Base-by-base conservation (phyloP, 2,329 filamentous ascomycete genomes). In the Fusarium sp. region DNA sequence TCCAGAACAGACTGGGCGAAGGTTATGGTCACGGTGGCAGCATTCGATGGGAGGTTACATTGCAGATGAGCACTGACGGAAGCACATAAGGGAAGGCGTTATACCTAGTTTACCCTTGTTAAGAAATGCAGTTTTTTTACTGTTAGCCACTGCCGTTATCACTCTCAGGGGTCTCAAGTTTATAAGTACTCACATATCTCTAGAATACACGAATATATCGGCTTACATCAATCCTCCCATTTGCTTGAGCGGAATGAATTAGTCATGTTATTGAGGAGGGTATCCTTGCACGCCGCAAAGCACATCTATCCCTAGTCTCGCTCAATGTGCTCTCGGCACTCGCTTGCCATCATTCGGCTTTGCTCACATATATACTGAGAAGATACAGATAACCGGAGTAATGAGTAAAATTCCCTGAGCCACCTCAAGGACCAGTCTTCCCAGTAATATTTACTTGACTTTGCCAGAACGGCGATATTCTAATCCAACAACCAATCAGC, bases 1-100 rank as follows among this genome's bases (percentile, higher is more conserved):
- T 99, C 48, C 90, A 91, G 75, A 96, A 95, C 72, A 84, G 92
- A 29, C 80, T 99, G 7, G 93, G 93, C 5, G 94, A 94, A 58
- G 92, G 91, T 2, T 97, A 97, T 75, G 93, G 93, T 8, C 85
- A 86, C 39, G 90, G 91, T 5, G 88, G 86, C 12, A 91, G 88
- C 34, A 83, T 95, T 73, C 89, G 88, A 70, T 99, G 95, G 95
- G 95, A 99, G 78, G 92, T 98, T 12, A 96, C 91, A 42, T 83
- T 96, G 48, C 92, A 98, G 79, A 88, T 92, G 73, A 88, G 77
- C 51, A 76, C 72, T 5, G 76, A 78, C 43, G 53, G 58, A 7
- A 64, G 64, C 31, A 58, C 52, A 34, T 75, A 44, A 69, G 28
- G 41, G 11, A 10, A 10, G 41, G 11, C 2, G 19, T 15, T 4